Evolutionary conservation across 202 grass and related monocot species (phyloP).

Genomic region (Setaria viridis): DNA sequence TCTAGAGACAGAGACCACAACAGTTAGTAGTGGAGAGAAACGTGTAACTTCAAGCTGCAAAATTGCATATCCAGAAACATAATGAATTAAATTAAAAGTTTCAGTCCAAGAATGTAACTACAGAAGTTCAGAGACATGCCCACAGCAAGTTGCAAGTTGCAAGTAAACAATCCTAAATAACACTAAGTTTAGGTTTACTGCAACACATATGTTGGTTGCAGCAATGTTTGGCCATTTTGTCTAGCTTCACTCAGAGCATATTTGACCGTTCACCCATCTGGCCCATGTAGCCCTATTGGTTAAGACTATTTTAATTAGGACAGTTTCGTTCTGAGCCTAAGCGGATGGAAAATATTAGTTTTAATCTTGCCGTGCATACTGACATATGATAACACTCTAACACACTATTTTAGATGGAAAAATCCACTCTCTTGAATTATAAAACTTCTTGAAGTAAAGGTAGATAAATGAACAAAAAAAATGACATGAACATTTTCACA

Average conservation of each 20-base stretch:
- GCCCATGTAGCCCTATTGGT: neutral
- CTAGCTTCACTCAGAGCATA: neutral
- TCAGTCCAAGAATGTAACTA: neutral
- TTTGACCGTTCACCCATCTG: neutral
- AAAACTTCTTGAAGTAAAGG: conserved; percentile 19
- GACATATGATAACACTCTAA: neutral
- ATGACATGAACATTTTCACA: neutral
- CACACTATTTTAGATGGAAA: neutral
- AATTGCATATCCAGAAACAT: neutral
- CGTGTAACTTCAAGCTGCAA: conserved; percentile 20
- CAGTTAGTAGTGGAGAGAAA: neutral
- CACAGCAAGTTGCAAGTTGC: neutral
- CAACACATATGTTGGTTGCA: conserved; percentile 5
- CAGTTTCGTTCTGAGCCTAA: neutral
- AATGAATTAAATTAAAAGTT: neutral
- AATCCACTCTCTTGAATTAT: neutral
- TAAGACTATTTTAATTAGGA: neutral
- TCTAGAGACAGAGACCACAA: conserved; percentile 10
- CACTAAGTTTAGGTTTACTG: neutral
- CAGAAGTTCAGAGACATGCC: conserved; percentile 3
- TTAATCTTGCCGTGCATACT: neutral
- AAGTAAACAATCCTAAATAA: neutral
- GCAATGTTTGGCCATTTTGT: neutral
- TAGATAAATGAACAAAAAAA: conserved; percentile 6
- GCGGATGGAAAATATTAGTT: neutral